Conservation (phyloP, 768 basidiomycete genomes). For the Tulasnella sp. region DNA sequence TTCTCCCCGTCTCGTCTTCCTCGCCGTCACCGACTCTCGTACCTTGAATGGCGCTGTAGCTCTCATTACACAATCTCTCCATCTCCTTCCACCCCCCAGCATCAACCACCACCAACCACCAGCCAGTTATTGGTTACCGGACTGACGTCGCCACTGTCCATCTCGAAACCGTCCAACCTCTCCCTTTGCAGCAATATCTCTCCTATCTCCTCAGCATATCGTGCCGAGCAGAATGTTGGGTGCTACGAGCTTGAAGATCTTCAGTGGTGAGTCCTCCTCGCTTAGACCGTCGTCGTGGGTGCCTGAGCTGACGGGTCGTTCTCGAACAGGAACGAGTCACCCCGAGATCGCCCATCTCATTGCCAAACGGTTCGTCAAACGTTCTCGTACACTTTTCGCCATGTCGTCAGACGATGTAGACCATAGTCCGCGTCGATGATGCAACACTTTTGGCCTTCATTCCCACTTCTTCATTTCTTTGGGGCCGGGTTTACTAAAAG, state of each 20-base stretch:
- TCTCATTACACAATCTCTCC: neutral
- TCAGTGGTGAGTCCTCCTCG: constrained; percentile 47
- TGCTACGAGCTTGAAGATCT: constrained; percentile 57
- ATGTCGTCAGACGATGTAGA: neutral
- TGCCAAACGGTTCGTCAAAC: constrained; percentile 67
- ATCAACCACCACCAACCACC: neutral
- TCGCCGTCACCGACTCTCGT: neutral
- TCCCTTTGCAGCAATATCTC: neutral
- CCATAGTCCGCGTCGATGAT: constrained; percentile 9
- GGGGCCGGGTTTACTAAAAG: constrained; percentile 35
- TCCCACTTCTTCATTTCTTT: constrained; percentile 31
- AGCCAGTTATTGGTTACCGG: neutral
- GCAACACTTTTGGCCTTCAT: constrained; percentile 19
- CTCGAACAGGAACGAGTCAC: constrained; percentile 77
- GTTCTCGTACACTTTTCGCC: constrained; percentile 13
- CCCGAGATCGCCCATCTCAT: constrained; percentile 93
- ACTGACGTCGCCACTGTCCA: neutral
- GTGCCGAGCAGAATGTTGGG: constrained; percentile 44
- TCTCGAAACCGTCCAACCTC: neutral
- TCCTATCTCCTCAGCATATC: neutral
- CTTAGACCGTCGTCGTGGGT: constrained; percentile 12
- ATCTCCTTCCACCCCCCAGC: neutral
- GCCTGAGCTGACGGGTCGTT: constrained; percentile 26
- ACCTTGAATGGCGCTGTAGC: neutral
- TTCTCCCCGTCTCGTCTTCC: neutral